Base-by-base conservation (phyloP, 2,329 filamentous ascomycete genomes). In the Daldinia eschscholtzii region DNA sequence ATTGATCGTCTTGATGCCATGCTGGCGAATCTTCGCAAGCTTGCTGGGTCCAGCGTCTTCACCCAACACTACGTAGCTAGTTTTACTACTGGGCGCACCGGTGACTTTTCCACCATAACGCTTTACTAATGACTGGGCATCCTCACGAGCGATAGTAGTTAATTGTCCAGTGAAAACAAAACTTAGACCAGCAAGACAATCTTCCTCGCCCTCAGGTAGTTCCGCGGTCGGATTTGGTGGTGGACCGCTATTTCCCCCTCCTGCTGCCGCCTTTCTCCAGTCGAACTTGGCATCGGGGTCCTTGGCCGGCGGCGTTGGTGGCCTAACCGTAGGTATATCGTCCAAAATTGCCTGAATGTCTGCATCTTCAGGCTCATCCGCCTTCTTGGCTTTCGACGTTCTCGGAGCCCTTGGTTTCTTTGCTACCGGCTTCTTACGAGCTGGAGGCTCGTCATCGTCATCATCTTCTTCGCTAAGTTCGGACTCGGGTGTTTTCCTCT, bases 81-180 rank as follows among this genome's bases (percentile, higher is more conserved):
- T 99, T 81, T 97, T 98, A 76, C 91, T 92, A 78, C 95, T 98
- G 20, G 97, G 96, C 4, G 89, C 91, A 9, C 84, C 85, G 9
- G 92, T 97, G 26, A 97, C 90, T 81, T 97, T 98, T 60, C 96
- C 96, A 46, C 96, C 97, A 79, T 98, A 97, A 70, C 91, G 89
- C 80, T 99, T 99, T 64, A 98, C 93, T 18, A 99, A 84, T 48
- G 88, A 90, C 72, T 94, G 91, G 1, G 89, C 95, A 74, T 97
- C 94, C 5, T 97, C 94, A 68, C 96, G 90, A 50, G 92, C 90
- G 64, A 98, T 87, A 0, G 88, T 90, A 68, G 92, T 88, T 42
- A 98, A 84, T 26, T 98, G 86, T 26, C 96, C 96, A 0, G 97
- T 99, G 76, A 99, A 99, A 30, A 99, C 96, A 77, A 99, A 99